Evolutionary conservation across 768 basidiomycete genomes (phyloP), one percentile per base, ranked within the genome.

Genomic region (Leccinellum rugosiceps): DNA sequence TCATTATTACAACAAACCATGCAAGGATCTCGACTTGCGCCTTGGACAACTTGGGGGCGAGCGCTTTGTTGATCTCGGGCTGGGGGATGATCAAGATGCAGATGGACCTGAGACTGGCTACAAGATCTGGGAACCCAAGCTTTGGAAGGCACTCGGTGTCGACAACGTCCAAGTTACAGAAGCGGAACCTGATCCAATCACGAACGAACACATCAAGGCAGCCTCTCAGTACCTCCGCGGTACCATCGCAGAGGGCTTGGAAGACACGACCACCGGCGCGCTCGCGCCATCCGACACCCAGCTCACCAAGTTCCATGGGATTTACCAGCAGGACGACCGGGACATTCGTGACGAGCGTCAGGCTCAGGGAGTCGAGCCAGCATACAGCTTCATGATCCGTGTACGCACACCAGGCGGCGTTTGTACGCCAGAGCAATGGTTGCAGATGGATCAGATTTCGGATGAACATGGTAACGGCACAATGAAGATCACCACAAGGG

Each of bases 161-260:
- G 97, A 94, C 72, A 77, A 77, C 15, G 76, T 98, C 50, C 90
- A 97, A 70, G 84, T 98, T 19, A 83, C 80, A 31, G 97, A 98
- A 74, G 88, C 87, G 19, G 95, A 98, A 70, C 95, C 95, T 0
- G 95, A 98, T 65, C 86, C 92, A 1, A 96, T 99, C 72, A 98
- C 97, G 54, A 98, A 98, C 78, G 97, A 99, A 75, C 94, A 98
- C 74, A 98, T 98, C 82, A 99, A 98, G 78, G 97, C 91, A 49
- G 94, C 96, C 6, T 93, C 90, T 48, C 84, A 87, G 55, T 98
- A 89, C 76, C 82, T 98, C 21, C 90, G 97, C 53, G 97, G 97
- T 2, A 98, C 97, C 35, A 98, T 99, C 71, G 80, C 78, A 1
- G 95, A 98, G 70, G 96, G 97, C 47, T 82, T 99, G 34, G 79